Percentiles rank a stretch among this genome's conserved stretches.
Conservation (phyloP, 73 alveolate genomes). For the Tetrahymena thermophila region DNA sequence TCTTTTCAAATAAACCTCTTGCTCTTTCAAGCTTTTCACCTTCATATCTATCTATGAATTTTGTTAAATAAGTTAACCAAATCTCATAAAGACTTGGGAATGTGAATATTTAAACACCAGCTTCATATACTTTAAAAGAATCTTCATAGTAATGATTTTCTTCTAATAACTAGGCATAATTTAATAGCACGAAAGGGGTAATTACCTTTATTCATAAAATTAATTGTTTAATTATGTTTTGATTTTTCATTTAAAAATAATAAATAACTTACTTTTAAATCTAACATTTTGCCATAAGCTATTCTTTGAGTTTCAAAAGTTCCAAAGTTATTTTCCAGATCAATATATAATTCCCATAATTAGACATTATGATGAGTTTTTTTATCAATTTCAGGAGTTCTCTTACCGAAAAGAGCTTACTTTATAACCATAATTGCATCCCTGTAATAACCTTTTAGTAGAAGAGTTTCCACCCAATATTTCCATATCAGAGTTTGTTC, state of each 20-base stretch:
- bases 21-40: constrained; percentile 91
- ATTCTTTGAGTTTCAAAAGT: constrained; percentile 60
- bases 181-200: constrained; percentile 57
- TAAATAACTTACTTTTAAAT: constrained; percentile 55
- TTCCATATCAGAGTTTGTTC: constrained; percentile 67
- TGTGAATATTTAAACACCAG: constrained; percentile 57
- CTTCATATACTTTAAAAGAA: constrained; percentile 69
- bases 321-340: constrained; percentile 68
- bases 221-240: neutral
- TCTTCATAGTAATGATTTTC: constrained; percentile 63
- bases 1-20: constrained; percentile 82
- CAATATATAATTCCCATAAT: constrained; percentile 76
- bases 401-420: constrained; percentile 55
- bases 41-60: constrained; percentile 63
- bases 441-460: constrained; percentile 55
- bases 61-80: constrained; percentile 61
- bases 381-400: constrained; percentile 52
- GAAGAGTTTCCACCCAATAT: constrained; percentile 69
- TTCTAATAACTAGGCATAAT: constrained; percentile 58
- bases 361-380: constrained; percentile 23
- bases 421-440: constrained; percentile 67
- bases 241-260: no score
- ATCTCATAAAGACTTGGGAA: constrained; percentile 80
- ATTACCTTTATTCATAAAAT: constrained; percentile 25
- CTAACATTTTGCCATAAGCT: constrained; percentile 74